Percentiles rank a stretch among this genome's conserved stretches.
Evolutionary conservation across 148 eudicot species (phyloP).

Genomic region (Vaccinium darrowii): DNA sequence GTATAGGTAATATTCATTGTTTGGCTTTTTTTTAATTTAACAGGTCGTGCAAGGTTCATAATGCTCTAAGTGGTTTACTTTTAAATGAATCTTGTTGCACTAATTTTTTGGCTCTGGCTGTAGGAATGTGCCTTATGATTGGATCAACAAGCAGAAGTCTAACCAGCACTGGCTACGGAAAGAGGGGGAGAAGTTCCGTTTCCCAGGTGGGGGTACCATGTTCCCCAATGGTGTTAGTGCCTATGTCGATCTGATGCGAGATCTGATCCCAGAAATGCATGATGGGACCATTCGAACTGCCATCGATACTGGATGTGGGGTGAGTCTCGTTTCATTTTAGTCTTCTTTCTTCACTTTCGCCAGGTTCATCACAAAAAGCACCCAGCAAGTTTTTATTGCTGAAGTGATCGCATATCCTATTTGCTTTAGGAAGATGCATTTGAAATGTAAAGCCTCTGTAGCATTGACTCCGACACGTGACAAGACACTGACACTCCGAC

Average conservation of each 20-base stretch:
- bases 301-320: slow-evolving; percentile 99
- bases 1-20: slow-evolving; percentile 64
- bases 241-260: slow-evolving; percentile 79
- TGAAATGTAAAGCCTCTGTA: background rate
- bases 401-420: background rate
- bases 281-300: slow-evolving; percentile 96
- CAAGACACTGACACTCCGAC: too few species aligned
- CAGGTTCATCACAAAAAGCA: background rate
- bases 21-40: background rate
- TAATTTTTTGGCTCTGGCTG: slow-evolving; percentile 7
- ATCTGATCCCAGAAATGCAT: slow-evolving; percentile 81
- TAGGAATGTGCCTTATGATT: slow-evolving; percentile 95
- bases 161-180: slow-evolving; percentile 89
- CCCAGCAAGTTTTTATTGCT: background rate
- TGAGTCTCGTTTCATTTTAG: slow-evolving; percentile 34
- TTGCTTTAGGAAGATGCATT: background rate
- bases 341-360: background rate
- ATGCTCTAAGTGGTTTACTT: background rate
- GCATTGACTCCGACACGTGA: too few species aligned
- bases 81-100: background rate
- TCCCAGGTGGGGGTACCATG: slow-evolving; percentile 99
- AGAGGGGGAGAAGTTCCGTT: slow-evolving; percentile 91
- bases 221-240: slow-evolving; percentile 78
- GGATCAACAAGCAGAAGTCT: slow-evolving; percentile 93
- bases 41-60: background rate